Conservation (phyloP, 2,329 filamentous ascomycete genomes). For the Fusarium scirpi region DNA sequence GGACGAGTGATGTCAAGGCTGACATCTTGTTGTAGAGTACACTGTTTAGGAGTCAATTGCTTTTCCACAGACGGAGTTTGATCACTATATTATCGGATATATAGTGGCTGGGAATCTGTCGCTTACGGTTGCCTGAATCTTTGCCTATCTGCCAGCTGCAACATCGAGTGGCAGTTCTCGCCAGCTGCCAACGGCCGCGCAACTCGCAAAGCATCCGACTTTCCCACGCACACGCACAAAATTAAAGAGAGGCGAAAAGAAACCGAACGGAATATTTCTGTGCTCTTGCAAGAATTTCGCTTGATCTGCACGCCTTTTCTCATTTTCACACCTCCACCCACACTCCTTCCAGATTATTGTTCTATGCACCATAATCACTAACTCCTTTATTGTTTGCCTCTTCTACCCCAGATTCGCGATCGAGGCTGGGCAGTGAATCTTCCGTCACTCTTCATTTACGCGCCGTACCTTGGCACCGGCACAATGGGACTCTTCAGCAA, state of each 20-base stretch:
- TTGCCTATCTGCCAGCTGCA: background rate
- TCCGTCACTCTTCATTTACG: background rate
- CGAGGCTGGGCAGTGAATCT: background rate
- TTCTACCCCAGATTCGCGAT: background rate
- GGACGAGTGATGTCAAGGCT: background rate
- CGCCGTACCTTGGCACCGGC: background rate
- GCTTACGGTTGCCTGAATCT: background rate
- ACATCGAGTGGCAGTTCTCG: constrained; percentile 18
- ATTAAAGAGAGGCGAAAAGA: background rate
- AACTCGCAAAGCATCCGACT: background rate
- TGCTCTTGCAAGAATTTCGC: background rate
- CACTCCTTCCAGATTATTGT: constrained; percentile 21
- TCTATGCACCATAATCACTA: constrained; percentile 2
- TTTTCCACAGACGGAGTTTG: too few species aligned
- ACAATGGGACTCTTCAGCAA: constrained; percentile 42
- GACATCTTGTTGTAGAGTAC: background rate
- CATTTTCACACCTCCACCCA: background rate
- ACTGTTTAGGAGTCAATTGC: background rate
- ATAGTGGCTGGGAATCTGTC: background rate
- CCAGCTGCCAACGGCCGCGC: constrained; percentile 31
- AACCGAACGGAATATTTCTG: background rate
- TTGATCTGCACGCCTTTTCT: background rate
- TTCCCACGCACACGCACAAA: background rate
- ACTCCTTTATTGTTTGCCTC: background rate
- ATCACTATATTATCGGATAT: background rate